Base-by-base conservation (phyloP, 192 early-diverging fungal species). In the Backusella mclennaniae region DNA sequence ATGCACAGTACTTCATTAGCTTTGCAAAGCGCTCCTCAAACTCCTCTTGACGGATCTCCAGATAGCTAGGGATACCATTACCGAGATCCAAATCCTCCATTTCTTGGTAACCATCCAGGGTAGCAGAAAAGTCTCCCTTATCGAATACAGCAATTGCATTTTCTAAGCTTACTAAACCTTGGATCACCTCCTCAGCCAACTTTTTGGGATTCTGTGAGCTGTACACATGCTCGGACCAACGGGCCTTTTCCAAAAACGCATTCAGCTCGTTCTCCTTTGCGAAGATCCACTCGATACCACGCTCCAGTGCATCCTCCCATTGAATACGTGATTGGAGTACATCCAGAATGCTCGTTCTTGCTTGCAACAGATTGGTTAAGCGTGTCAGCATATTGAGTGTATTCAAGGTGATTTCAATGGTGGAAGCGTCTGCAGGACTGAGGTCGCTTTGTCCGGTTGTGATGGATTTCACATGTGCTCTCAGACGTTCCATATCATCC, bases 371-470 rank as follows among this genome's bases (percentile, higher is more conserved):
- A 33, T 68, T 56, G 67, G 84, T 66, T 35, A 86, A 67, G 14
- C 74, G 78, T 39, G 84, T 84, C 19, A 86, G 74, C 14, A 77
- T 73, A 31, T 66, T 83, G 15, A 86, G 69, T 1, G 85, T 86
- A n/a, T 66, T 69, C 6, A 86, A 63, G 15, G 83, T 86, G 42
- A 84, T 84, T 53, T 82, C 80, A 52, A 86, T 86, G 1, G 85
- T 86, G 19, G 81, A 80, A 1, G 85, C 80, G 72, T 86, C 85
- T 23, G 85, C 85, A 0, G 85, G 85, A 74, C 46, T 80, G 7
- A 82, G 71, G 21, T 83, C 46, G 39, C 77, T 46, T 12, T 84
- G 73, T 6, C 56, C 52, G 15, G 63, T 46, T 19, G 75, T 78
- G 21, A 81, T 75, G 15, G 82, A 74, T 52, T 73, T 75, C 3